Base-by-base conservation (phyloP, 129 eudicot species). In the Tagetes erecta region DNA sequence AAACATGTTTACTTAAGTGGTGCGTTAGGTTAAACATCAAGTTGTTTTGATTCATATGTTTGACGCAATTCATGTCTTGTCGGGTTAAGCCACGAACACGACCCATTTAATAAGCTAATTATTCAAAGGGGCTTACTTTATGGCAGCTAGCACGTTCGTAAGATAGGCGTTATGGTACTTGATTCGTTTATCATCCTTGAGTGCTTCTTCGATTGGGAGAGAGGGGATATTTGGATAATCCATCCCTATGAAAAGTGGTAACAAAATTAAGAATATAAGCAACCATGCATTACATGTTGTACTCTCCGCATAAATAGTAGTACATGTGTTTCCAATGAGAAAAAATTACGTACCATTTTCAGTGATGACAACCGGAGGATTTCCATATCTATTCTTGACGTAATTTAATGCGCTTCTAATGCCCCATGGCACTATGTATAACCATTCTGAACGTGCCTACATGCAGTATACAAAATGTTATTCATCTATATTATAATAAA, bases 361-460 rank as follows among this genome's bases (percentile, higher is more conserved):
- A 73, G 99, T 95, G 64, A 95, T 78, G 8, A 88, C 55, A 34
- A 95, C 86, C 1, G 67, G 80, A 38, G 97, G 99, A 77, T 95
- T 95, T 45, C 97, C 97, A 79, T 95, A 95, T 76, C 74, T 87
- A 60, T 87, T 45, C 86, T 80, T 88, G 67, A 95, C 85, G 73
- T 91, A 88, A 67, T 88, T 91, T 83, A 88, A 70, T 68, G 86
- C 58, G 73, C 88, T 84, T 88, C 99, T 87, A 52, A 95, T 85
- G 46, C 99, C 99, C 10, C 64, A 82, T 69, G 99, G 99, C 49
- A 91, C 94, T 56, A 91, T 95, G 83, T 95, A 95, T 80, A 95
- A 50, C 99, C 99, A 95, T 85, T 91, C 73, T 0, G 99, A 86
- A 81, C 88, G 84, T 13, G 97, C 97, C 99, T 93, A 58, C 12